A percentile compares a stretch with the other conserved stretches of the same genome.
phyloP scores from a whole-genome alignment of 2,329 filamentous ascomycete species.

The Mycosphaerella arachidis region DNA sequence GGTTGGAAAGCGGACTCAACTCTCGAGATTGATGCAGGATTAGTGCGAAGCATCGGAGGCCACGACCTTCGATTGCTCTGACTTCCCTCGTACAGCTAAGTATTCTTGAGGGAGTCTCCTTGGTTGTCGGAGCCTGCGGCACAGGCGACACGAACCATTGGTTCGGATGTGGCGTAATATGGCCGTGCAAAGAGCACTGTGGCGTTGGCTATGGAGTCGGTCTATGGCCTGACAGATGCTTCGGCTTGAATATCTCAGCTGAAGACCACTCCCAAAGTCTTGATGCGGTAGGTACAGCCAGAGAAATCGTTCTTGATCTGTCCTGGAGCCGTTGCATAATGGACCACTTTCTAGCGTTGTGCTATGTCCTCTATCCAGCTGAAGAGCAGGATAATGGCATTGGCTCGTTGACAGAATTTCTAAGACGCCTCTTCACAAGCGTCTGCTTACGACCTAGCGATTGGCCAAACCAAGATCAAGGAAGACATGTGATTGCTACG shows the following conservation, averaged over 20 bases:
- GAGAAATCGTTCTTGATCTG: background rate
- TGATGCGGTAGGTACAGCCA: background rate
- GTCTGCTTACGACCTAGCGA: no score
- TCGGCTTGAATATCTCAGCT: no score
- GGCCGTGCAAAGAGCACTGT: no score
- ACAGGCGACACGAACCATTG: no score
- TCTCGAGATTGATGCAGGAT: background rate
- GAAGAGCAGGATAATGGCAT: background rate
- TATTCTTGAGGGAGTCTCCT: background rate
- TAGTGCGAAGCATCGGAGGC: background rate
- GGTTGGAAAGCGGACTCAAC: background rate
- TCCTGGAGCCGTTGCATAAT: background rate
- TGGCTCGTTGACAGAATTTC: background rate
- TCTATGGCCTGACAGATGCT: background rate
- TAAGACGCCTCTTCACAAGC: no score
- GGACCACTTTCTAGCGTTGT: background rate
- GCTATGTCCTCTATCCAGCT: background rate
- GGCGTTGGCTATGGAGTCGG: no score
- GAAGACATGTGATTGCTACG: no score
- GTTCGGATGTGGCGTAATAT: no score
- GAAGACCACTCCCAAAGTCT: background rate
- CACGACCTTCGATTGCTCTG: background rate
- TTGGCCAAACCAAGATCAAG: no score
- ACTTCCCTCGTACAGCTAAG: background rate
- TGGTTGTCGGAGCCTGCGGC: no score